Conservation (phyloP, 495 filamentous ascomycete genomes). For the Aspergillus nidulans region DNA sequence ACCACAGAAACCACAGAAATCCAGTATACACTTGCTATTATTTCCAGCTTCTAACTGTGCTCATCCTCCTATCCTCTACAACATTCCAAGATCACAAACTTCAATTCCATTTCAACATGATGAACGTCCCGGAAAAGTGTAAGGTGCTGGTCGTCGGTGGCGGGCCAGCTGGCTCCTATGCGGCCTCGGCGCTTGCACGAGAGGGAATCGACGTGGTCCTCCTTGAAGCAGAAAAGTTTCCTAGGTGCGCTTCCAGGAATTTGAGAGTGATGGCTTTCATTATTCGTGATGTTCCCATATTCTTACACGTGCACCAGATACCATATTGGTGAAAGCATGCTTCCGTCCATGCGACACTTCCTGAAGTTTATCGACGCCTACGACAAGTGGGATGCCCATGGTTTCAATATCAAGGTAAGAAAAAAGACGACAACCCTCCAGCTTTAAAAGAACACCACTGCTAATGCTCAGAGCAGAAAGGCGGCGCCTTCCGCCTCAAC, state of each 20-base stretch:
- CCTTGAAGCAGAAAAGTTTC: constrained; percentile 20
- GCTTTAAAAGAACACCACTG: not conserved
- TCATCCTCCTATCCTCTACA: too few species aligned
- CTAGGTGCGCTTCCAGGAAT: not conserved
- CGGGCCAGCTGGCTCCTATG: constrained; percentile 45
- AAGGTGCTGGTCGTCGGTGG: constrained; percentile 45
- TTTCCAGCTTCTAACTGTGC: too few species aligned
- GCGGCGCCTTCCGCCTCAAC: constrained; percentile 45
- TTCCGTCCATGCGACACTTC: constrained; percentile 45
- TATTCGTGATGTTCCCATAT: not conserved
- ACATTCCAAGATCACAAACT: too few species aligned
- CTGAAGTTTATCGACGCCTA: constrained; percentile 47
- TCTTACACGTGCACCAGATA: constrained; percentile 2
- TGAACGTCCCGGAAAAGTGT: not conserved
- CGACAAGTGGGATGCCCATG: constrained; percentile 36
- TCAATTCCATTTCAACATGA: not conserved
- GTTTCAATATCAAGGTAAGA: constrained; percentile 43
- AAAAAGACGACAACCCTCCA: not conserved
- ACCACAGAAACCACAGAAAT: too few species aligned
- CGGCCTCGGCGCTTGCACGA: constrained; percentile 38
- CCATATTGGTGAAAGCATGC: constrained; percentile 40
- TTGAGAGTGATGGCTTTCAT: not conserved
- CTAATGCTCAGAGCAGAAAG: constrained; percentile 23
- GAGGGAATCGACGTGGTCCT: constrained; percentile 40
- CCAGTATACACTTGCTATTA: too few species aligned